Conservation (phyloP, 768 basidiomycete species). For the Mycena amicta region DNA sequence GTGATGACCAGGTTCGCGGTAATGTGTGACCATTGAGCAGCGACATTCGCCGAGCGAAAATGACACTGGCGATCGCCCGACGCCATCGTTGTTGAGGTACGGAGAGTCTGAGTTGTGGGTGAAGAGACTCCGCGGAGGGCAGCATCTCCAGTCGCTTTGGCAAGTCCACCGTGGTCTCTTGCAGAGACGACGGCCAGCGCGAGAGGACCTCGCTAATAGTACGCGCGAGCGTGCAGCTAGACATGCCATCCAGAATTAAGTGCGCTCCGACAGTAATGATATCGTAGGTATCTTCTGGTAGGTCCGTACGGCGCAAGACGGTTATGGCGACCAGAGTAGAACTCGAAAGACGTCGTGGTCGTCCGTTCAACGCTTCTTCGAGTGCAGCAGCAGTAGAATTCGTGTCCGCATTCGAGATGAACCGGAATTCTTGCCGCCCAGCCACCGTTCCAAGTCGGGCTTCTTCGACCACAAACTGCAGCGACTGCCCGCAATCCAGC, state of each 20-base stretch:
- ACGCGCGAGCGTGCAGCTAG: not conserved
- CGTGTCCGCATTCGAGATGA: not conserved
- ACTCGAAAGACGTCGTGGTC: not conserved
- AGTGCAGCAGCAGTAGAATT: not conserved
- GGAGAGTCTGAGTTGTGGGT: not conserved
- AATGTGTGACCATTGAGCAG: not conserved
- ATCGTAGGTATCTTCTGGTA: not conserved
- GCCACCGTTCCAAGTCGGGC: not conserved
- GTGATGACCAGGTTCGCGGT: not conserved
- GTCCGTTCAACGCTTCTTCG: not conserved
- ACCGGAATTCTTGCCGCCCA: not conserved
- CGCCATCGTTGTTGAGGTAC: not conserved
- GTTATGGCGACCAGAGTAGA: not conserved
- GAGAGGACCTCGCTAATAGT: not conserved
- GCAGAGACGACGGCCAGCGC: not conserved
- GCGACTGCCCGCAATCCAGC: not conserved
- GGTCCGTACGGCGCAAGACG: not conserved
- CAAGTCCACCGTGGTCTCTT: not conserved
- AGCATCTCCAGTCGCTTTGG: constrained; percentile 2
- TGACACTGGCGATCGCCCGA: not conserved
- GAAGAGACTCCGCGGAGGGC: not conserved
- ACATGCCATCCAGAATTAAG: not conserved
- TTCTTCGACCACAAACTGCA: not conserved
- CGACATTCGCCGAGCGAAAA: not conserved
- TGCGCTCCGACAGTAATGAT: not conserved